Evolutionary conservation across 805 yeast species (phyloP), one percentile per base, ranked within the genome.

Genomic region (Yamadazyma laniorum): DNA sequence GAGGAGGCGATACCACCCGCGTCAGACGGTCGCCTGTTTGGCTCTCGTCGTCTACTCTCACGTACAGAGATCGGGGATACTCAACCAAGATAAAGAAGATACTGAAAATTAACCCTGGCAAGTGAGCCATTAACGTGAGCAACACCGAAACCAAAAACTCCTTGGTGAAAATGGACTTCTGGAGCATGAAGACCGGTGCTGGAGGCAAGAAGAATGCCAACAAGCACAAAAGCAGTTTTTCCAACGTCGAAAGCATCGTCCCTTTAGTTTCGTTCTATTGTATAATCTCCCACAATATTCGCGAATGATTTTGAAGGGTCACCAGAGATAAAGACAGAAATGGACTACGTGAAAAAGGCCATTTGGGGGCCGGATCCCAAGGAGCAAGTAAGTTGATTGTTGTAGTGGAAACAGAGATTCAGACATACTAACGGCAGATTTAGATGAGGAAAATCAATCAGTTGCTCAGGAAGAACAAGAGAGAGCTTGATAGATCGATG

Each of bases 321-420:
- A n/a, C n/a, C n/a, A n/a, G n/a, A n/a, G n/a, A n/a, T n/a, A n/a
- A n/a, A n/a, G n/a, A n/a, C n/a, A n/a, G n/a, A n/a, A n/a, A 91
- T 91, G 98, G 88, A 91, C 56, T 83, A 72, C 58, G 59, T 91
- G 23, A 90, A 87, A 65, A 81, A 82, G 56, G 85, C 90, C 3
- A 82, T 91, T 26, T 91, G 95, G 84, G 99, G 99, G 0, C 97
- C 98, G 0, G 96, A 90, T 56, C 96, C 97, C 29, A 82, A 83
- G 53, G 98, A 87, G 53, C 95, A 84, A 53, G 81, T 73, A 59
- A 34, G 77, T 67, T 9, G n/a, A n/a, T n/a, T n/a, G n/a, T n/a
- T n/a, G n/a, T n/a, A n/a, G n/a, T n/a, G n/a, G n/a, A n/a, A n/a
- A n/a, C n/a, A n/a, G n/a, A n/a, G n/a, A n/a, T n/a, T n/a, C n/a